Evolutionary conservation across 192 early-diverging fungal species (phyloP).

Genomic region (Coemansia sp.): DNA sequence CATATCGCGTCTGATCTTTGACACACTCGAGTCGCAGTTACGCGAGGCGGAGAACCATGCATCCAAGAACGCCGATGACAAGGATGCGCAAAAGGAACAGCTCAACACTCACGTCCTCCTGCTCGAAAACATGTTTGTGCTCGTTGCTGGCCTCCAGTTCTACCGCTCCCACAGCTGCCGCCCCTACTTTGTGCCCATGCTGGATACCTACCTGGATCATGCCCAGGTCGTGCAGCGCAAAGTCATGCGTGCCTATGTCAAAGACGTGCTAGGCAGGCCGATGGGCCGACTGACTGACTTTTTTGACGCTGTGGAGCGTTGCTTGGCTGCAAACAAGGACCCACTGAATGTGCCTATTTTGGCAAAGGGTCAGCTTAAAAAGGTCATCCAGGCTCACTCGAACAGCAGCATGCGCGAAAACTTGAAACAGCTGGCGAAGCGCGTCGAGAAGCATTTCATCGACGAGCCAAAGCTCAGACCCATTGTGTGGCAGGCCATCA

Average conservation of each 20-base stretch:
- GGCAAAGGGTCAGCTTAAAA: constrained; percentile 79
- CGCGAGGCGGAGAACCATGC: constrained; percentile 65
- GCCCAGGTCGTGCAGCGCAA: constrained; percentile 79
- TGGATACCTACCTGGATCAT: constrained; percentile 71
- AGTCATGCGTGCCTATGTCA: constrained; percentile 78
- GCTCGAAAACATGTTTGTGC: constrained; percentile 95
- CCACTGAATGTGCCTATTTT: constrained; percentile 61
- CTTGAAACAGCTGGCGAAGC: constrained; percentile 78
- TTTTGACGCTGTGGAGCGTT: constrained; percentile 90
- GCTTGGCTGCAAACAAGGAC: constrained; percentile 66
- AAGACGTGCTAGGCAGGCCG: constrained; percentile 83
- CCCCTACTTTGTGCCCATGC: constrained; percentile 30
- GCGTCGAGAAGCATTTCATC: constrained; percentile 92
- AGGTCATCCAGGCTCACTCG: constrained; percentile 80
- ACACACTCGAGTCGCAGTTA: constrained; percentile 78
- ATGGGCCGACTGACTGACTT: constrained; percentile 89
- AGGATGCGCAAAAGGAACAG: constrained; percentile 73
- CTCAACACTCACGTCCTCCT: constrained; percentile 84
- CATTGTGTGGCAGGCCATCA: constrained; percentile 88
- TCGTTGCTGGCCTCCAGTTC: constrained; percentile 73
- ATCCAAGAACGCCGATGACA: constrained; percentile 68
- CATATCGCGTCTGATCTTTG: constrained; percentile 81
- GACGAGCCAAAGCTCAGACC: constrained; percentile 79
- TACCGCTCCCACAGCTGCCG: constrained; percentile 73
- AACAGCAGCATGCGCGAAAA: constrained; percentile 68